Base-by-base conservation (phyloP, 495 filamentous ascomycete species). In the Talaromyces borbonicus region DNA sequence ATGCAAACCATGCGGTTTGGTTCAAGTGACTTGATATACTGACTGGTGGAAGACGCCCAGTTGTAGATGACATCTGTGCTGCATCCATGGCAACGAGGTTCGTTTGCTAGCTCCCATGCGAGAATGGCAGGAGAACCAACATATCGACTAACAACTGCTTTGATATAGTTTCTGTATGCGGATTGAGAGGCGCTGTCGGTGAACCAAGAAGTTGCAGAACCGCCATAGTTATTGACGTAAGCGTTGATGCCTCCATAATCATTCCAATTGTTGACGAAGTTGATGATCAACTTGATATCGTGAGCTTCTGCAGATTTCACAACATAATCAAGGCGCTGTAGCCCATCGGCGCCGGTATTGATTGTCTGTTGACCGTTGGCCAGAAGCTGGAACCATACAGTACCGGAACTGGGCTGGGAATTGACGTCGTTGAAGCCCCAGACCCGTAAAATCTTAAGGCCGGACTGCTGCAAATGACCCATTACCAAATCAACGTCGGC, bases 71-170 rank as follows among this genome's bases (percentile, higher is more conserved):
- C 64, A 20, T 65, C 60, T 1, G 77, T 71, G 16, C 43, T 57
- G 57, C 80, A 84, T 16, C 68, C 76, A 23, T 67, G 68, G 66
- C 80, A 84, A 46, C 79, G 68, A 4, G 78, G 74, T 61, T 84
- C 81, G 56, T 85, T 85, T 25, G 63, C 71, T 1, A 84, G 65
- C 51, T 84, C 79, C 81, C 81, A 85, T 4, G 77, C 73, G 54
- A 85, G 77, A 51, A 84, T 69, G 8, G 78, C 74, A 0, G 67
- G 43, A 4, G 70, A 75, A 33, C 55, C 62, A 8, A 54, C 57
- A 60, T 83, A 84, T n/a, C 79, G 72, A 18, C 55, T 61, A 4
- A 86, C 69, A n/a, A 84, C 67, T 8, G 75, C 66, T 27, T 72
- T 59, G 58, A 84, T 68, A 64, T 83, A 84, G 15, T 60, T 63